A percentile compares a stretch with the other conserved stretches of the same genome.
phyloP scores from a whole-genome alignment of 441 rosid species.

The Mallotus repandus region DNA sequence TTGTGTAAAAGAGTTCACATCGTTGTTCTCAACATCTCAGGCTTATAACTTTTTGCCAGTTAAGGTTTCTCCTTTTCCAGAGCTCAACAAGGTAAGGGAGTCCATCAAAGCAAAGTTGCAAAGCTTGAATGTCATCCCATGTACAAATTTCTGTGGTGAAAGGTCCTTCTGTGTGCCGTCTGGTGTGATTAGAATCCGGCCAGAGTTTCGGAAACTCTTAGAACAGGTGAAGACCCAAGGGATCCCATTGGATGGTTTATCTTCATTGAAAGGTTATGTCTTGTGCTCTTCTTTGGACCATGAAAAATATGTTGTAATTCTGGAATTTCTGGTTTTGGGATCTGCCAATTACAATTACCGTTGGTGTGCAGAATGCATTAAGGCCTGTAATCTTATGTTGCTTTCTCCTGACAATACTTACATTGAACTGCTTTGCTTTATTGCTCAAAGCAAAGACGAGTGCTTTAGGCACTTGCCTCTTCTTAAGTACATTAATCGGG shows the following conservation, averaged over 20 bases:
- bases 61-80: background rate
- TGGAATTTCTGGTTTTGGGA: slow-evolving; percentile 7
- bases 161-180: background rate
- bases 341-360: background rate
- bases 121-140: background rate
- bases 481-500: background rate
- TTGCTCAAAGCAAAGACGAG: background rate
- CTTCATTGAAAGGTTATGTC: background rate
- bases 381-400: background rate
- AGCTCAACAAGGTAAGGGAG: background rate
- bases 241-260: background rate
- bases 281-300: background rate
- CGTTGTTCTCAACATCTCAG: background rate
- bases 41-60: background rate
- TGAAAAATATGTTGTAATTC: background rate
- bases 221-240: background rate
- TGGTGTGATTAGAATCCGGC: background rate
- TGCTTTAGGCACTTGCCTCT: background rate
- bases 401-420: background rate
- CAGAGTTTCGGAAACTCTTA: background rate
- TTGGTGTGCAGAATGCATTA: slow-evolving; percentile 4
- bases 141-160: background rate
- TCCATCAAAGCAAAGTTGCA: background rate
- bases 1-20: background rate
- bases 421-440: slow-evolving; percentile 13